These are phyloP conservation scores for Astraeus odoratus DNA, from an alignment of 768 basidiomycete species.

Conservation along the genomic window DNA sequence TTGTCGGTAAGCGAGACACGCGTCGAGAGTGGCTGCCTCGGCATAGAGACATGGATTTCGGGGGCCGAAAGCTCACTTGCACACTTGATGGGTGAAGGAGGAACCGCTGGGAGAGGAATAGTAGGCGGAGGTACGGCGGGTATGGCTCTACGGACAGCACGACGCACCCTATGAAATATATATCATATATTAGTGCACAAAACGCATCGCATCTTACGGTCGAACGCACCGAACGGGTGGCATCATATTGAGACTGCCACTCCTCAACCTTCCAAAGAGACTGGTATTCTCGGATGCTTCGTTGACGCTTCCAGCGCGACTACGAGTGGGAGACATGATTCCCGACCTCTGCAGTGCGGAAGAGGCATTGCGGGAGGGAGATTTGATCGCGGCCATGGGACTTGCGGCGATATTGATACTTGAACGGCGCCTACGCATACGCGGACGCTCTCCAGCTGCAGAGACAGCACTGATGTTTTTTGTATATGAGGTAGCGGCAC, in stretches of 20 bases:
- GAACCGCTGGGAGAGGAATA: slow-evolving; percentile 24
- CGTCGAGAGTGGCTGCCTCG: slow-evolving; percentile 15
- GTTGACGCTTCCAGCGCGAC: slow-evolving; percentile 42
- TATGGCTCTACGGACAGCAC: slow-evolving; percentile 27
- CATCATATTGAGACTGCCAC: slow-evolving; percentile 41
- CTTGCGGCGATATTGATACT: slow-evolving; percentile 49
- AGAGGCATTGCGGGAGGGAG: slow-evolving; percentile 44
- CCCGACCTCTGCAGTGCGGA: slow-evolving; percentile 45
- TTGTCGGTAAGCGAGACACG: slow-evolving; percentile 4
- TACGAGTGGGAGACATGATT: slow-evolving; percentile 30
- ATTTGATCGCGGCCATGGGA: slow-evolving; percentile 53
- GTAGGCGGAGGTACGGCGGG: slow-evolving; percentile 23
- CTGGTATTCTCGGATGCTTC: slow-evolving; percentile 32
- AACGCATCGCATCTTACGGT: neutral
- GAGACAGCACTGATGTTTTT: slow-evolving; percentile 21
- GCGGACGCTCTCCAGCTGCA: slow-evolving; percentile 28
- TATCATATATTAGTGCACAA: neutral
- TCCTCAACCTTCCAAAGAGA: slow-evolving; percentile 47
- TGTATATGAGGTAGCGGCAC: slow-evolving; percentile 15
- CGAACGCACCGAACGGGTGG: slow-evolving; percentile 27
- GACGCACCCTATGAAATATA: slow-evolving; percentile 40
- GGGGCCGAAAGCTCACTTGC: slow-evolving; percentile 13
- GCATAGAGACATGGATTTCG: slow-evolving; percentile 9
- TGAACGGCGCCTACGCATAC: slow-evolving; percentile 55
- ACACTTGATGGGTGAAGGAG: slow-evolving; percentile 15